These are phyloP conservation scores for Tubosaeta sp. DNA, from an alignment of 768 basidiomycete species.

Conservation along the genomic window DNA sequence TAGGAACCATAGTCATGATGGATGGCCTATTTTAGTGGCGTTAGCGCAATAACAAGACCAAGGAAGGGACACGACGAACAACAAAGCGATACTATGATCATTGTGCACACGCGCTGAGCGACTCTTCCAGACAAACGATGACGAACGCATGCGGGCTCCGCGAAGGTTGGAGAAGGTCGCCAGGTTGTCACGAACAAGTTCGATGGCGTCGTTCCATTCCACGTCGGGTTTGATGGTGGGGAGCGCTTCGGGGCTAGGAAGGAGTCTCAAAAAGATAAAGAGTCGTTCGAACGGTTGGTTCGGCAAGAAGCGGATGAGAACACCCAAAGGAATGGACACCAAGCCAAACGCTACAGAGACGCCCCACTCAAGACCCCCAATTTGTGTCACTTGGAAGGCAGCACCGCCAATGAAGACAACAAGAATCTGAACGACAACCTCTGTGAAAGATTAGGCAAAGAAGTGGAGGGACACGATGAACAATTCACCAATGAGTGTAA, in stretches of 20 bases:
- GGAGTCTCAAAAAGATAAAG: constrained; percentile 51
- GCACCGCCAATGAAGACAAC: constrained; percentile 90
- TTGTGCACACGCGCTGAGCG: constrained; percentile 56
- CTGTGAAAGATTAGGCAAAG: constrained; percentile 36
- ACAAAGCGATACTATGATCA: constrained; percentile 42
- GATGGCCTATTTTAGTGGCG: constrained; percentile 48
- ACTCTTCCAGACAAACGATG: constrained; percentile 81
- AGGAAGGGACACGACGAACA: constrained; percentile 37
- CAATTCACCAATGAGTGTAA: constrained; percentile 77
- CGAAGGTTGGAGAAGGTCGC: constrained; percentile 76
- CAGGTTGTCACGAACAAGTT: constrained; percentile 82
- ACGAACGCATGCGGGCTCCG: constrained; percentile 83
- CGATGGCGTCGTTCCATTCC: constrained; percentile 76
- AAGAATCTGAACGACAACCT: constrained; percentile 79
- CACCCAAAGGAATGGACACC: constrained; percentile 85
- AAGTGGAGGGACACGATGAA: not conserved
- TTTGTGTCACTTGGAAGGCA: constrained; percentile 82
- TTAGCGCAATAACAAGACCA: constrained; percentile 10
- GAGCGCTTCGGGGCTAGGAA: constrained; percentile 57
- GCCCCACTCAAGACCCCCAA: constrained; percentile 87
- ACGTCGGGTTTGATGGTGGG: constrained; percentile 60
- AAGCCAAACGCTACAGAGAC: constrained; percentile 85
- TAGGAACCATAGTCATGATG: constrained; percentile 73
- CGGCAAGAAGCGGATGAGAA: constrained; percentile 73
- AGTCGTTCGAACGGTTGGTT: constrained; percentile 71